These are phyloP conservation scores for Hymenoscyphus albidus DNA, from an alignment of 2,329 filamentous ascomycete species.

Conservation along the genomic window DNA sequence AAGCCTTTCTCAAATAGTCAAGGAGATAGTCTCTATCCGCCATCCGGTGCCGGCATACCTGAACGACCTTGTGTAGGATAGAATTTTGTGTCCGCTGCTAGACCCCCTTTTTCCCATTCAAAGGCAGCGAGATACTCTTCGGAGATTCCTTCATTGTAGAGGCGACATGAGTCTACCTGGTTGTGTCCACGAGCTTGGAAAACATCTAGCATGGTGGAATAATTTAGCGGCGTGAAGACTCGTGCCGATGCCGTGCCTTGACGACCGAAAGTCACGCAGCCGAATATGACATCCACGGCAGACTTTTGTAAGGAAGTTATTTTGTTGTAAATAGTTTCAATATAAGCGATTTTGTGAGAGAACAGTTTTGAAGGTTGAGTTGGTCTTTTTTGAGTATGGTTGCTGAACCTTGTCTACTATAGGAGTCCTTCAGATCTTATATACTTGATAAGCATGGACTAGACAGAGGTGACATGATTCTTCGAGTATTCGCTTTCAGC, in stretches of 20 bases:
- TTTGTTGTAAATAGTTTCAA: neutral
- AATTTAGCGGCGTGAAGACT: conserved; percentile 41
- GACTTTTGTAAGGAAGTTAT: conserved; percentile 6
- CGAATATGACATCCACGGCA: conserved; percentile 15
- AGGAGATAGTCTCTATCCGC: conserved; percentile 48
- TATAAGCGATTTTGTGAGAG: neutral
- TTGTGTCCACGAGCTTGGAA: conserved; percentile 65
- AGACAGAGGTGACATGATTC: neutral
- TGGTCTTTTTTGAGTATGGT: too few relatives aligned
- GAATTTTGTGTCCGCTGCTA: conserved; percentile 58
- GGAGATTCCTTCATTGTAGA: conserved; percentile 61
- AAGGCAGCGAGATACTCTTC: conserved; percentile 58
- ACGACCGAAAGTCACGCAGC: conserved; percentile 18
- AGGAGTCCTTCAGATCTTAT: too few relatives aligned
- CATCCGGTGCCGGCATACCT: conserved; percentile 33
- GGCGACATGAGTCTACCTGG: conserved; percentile 65
- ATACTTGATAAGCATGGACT: too few relatives aligned
- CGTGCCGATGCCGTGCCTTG: conserved; percentile 12
- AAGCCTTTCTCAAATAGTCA: conserved; percentile 44
- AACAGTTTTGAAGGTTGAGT: neutral
- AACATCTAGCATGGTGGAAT: conserved; percentile 57
- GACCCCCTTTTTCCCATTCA: conserved; percentile 59
- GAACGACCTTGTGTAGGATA: conserved; percentile 18
- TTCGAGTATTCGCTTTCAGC: neutral
- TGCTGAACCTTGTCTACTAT: too few relatives aligned